A percentile compares a stretch with the other conserved stretches of the same genome.
Evolutionary conservation across 805 yeast genomes (phyloP).

Genomic region (Cyberlindnera euphorbiae): DNA sequence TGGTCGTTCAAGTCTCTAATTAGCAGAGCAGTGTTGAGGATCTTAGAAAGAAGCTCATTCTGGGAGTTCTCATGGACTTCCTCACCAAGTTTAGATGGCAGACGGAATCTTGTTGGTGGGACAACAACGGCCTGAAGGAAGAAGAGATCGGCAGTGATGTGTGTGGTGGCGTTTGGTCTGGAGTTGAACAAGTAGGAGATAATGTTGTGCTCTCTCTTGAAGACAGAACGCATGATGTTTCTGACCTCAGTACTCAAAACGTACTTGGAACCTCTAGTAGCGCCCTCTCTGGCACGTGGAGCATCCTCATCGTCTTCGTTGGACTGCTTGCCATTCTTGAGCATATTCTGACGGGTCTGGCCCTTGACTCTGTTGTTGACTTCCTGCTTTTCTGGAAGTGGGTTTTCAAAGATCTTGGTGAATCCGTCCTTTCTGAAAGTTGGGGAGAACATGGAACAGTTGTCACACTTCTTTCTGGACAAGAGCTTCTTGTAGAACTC

Average conservation of each 20-base stretch:
- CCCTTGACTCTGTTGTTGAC: slow-evolving; percentile 84
- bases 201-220: slow-evolving; percentile 64
- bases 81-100: slow-evolving; percentile 96
- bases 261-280: slow-evolving; percentile 74
- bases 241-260: slow-evolving; percentile 84
- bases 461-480: slow-evolving; percentile 84
- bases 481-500: slow-evolving; percentile 72
- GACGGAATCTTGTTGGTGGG: slow-evolving; percentile 94
- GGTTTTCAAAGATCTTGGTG: slow-evolving; percentile 85
- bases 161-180: slow-evolving; percentile 52
- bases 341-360: slow-evolving; percentile 63
- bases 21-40: slow-evolving; percentile 71
- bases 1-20: slow-evolving; percentile 90
- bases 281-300: slow-evolving; percentile 15
- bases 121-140: slow-evolving; percentile 86
- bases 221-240: slow-evolving; percentile 70
- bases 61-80: slow-evolving; percentile 93
- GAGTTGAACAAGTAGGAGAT: slow-evolving; percentile 76
- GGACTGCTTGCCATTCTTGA: slow-evolving; percentile 30
- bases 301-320: slow-evolving; percentile 29
- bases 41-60: slow-evolving; percentile 78
- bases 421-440: slow-evolving; percentile 92
- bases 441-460: slow-evolving; percentile 95
- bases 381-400: slow-evolving; percentile 76
- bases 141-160: slow-evolving; percentile 71